Conservation (phyloP, 345 rosid species). For the Gossypium raimondii region DNA sequence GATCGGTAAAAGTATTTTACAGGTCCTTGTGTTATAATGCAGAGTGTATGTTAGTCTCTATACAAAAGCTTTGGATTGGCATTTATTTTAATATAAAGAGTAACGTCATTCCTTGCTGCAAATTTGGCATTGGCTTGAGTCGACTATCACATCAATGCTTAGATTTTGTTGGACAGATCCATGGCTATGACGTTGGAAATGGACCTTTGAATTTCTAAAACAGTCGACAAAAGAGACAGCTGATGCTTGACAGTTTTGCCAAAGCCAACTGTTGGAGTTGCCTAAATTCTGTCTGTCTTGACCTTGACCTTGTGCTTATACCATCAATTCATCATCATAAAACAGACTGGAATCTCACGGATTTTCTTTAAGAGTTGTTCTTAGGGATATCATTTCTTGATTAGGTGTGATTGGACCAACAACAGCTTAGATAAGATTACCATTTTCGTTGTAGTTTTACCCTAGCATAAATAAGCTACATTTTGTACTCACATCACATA, state of each 20-base stretch:
- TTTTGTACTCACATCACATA: too few relatives aligned
- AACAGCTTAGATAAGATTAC: background rate
- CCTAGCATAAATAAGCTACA: too few relatives aligned
- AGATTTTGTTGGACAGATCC: constrained; percentile 5
- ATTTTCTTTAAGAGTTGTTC: background rate
- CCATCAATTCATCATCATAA: background rate
- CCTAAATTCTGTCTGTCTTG: constrained; percentile 6
- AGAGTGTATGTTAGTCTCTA: too few relatives aligned
- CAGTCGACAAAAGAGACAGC: constrained; percentile 4
- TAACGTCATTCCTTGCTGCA: background rate
- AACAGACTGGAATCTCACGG: constrained; percentile 14
- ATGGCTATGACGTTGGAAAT: background rate
- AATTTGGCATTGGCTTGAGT: constrained; percentile 3
- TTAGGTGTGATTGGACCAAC: constrained; percentile 12
- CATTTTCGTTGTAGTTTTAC: background rate
- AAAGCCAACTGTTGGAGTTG: constrained; percentile 1
- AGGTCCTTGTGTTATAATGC: too few relatives aligned
- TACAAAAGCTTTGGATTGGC: background rate
- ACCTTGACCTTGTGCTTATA: background rate
- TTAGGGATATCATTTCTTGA: background rate
- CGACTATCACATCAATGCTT: constrained; percentile 7
- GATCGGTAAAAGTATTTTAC: background rate
- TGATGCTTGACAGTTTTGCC: background rate
- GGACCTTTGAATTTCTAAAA: background rate
- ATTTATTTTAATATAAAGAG: background rate